Conservation (phyloP, 2,329 filamentous ascomycete genomes). For the Beauveria asiatica region DNA sequence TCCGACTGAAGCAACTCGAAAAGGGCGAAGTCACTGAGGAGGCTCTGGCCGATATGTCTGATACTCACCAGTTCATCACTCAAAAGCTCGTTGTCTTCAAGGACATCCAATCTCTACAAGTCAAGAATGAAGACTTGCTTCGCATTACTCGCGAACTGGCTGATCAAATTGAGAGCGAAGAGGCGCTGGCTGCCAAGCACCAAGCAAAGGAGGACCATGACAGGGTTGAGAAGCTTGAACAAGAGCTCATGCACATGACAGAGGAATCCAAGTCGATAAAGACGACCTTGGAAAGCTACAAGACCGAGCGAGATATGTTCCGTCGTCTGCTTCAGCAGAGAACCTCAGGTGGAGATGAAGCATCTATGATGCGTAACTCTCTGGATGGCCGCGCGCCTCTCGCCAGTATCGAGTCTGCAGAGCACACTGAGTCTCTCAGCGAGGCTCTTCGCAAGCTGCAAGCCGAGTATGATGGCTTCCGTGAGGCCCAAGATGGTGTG, state of each 20-base stretch:
- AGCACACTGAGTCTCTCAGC: constrained; percentile 55
- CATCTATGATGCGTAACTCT: constrained; percentile 64
- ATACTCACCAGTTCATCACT: constrained; percentile 83
- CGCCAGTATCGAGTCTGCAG: constrained; percentile 47
- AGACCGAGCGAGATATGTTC: constrained; percentile 96
- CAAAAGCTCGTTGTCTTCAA: constrained; percentile 86
- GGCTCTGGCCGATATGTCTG: constrained; percentile 64
- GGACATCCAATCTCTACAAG: constrained; percentile 72
- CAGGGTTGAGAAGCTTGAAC: constrained; percentile 64
- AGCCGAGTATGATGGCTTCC: constrained; percentile 79
- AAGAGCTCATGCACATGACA: constrained; percentile 64
- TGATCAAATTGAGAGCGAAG: constrained; percentile 83
- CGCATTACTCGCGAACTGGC: constrained; percentile 77
- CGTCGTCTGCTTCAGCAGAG: constrained; percentile 80
- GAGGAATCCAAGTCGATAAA: constrained; percentile 80
- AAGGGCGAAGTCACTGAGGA: constrained; percentile 66
- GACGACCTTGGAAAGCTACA: constrained; percentile 82
- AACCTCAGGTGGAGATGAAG: constrained; percentile 50
- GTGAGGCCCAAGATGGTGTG: constrained; percentile 75
- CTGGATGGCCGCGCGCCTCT: constrained; percentile 52
- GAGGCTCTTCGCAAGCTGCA: constrained; percentile 82
- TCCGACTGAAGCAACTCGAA: constrained; percentile 69
- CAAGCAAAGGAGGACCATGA: constrained; percentile 57
- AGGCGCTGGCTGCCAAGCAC: constrained; percentile 60
- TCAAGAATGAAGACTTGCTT: constrained; percentile 79